Conservation (phyloP, 2,329 filamentous ascomycete genomes). For the Fusarium albosuccineum region DNA sequence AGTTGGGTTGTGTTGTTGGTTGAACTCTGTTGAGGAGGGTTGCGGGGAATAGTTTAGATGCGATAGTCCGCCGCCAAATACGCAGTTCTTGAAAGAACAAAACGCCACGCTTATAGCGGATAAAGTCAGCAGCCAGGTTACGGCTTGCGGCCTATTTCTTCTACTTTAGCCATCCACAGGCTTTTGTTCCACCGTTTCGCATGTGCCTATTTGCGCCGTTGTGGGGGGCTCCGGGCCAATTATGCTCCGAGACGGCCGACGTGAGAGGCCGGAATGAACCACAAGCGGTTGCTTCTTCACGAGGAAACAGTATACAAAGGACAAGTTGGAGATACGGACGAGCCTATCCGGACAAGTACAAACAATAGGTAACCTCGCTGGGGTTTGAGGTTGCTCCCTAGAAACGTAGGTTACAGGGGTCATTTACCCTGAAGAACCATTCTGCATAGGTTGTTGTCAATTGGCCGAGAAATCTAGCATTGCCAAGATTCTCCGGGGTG, state of each 20-base stretch:
- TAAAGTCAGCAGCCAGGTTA: constrained; percentile 18
- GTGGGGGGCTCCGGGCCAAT: constrained; percentile 44
- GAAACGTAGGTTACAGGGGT: neutral
- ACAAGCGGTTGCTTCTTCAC: neutral
- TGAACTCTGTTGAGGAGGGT: neutral
- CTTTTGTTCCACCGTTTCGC: constrained; percentile 35
- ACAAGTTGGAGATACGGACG: neutral
- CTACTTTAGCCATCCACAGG: constrained; percentile 14
- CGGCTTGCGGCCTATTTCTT: constrained; percentile 24
- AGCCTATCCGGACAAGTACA: neutral
- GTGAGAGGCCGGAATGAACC: constrained; percentile 24
- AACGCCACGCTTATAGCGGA: constrained; percentile 17
- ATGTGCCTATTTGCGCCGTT: constrained; percentile 20
- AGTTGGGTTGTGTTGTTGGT: neutral
- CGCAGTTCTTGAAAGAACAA: constrained; percentile 10
- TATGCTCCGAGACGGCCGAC: constrained; percentile 8
- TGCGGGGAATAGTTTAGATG: constrained; percentile 13
- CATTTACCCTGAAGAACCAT: neutral
- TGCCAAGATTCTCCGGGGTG: no score
- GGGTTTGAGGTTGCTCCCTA: neutral
- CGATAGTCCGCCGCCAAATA: neutral
- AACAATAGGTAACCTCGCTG: neutral
- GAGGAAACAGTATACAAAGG: no score
- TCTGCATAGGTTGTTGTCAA: neutral
- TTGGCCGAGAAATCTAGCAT: no score